Evolutionary conservation across 2,329 filamentous ascomycete species (phyloP).

Genomic region (Cladosporium sp.): DNA sequence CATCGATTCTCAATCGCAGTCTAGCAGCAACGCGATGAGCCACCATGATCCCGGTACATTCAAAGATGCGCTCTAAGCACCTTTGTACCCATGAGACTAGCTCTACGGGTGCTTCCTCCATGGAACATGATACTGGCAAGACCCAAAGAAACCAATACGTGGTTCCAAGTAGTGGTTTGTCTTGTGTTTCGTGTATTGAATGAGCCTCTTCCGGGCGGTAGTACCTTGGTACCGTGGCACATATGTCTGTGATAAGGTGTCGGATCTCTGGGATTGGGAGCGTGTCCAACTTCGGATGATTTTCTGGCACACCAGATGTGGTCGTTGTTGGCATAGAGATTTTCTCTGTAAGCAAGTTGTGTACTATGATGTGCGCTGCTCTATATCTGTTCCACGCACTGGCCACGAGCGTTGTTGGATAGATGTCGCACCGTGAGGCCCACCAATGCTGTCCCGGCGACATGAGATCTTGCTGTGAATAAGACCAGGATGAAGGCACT

Average conservation of each 20-base stretch:
- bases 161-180: background rate
- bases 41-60: background rate
- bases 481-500: no score
- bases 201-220: background rate
- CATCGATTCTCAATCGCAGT: background rate
- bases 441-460: no score
- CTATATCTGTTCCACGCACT: no score
- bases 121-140: background rate
- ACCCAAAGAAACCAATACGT: background rate
- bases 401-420: no score
- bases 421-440: no score
- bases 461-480: no score
- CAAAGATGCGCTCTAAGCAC: background rate
- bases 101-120: background rate
- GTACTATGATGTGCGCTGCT: no score
- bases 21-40: background rate
- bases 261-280: background rate
- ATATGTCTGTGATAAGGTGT: background rate
- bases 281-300: no score
- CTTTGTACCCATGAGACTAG: background rate
- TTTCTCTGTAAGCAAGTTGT: no score
- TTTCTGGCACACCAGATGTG: background rate
- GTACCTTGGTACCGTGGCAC: background rate
- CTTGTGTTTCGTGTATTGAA: background rate
- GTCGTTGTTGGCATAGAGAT: no score